A percentile compares a stretch with the other conserved stretches of the same genome.
Evolutionary conservation across 768 basidiomycete genomes (phyloP).

Genomic region (Tylopilus sp.): DNA sequence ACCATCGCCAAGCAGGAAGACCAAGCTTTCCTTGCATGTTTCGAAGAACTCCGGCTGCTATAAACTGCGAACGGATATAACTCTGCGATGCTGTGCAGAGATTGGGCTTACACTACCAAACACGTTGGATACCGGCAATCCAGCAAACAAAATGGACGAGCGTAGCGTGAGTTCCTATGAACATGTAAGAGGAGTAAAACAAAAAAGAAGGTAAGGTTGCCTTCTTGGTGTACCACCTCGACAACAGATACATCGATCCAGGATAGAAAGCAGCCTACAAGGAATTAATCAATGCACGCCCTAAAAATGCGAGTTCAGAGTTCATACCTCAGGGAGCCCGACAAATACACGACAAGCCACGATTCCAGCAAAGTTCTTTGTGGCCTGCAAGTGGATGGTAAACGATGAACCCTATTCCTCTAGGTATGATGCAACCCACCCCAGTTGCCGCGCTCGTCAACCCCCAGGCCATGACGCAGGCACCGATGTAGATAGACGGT

Average conservation of each 20-base stretch:
- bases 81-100: not conserved
- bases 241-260: conserved; percentile 45
- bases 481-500: conserved; percentile 59
- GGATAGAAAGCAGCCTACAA: conserved; percentile 61
- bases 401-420: not conserved
- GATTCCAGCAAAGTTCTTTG: conserved; percentile 52
- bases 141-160: conserved; percentile 56
- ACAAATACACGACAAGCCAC: conserved; percentile 57
- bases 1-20: conserved; percentile 72
- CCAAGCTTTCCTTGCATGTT: conserved; percentile 67
- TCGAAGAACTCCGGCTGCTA: conserved; percentile 74
- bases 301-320: not conserved
- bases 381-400: conserved; percentile 36
- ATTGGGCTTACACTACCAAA: conserved; percentile 54
- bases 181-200: not conserved
- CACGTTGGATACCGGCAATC: conserved; percentile 61
- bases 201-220: not conserved
- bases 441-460: conserved; percentile 60
- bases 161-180: conserved; percentile 60
- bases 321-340: conserved; percentile 53
- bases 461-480: conserved; percentile 61
- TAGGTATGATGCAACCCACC: conserved; percentile 29
- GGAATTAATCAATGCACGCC: not conserved
- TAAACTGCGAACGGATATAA: conserved; percentile 37
- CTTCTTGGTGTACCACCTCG: conserved; percentile 53